Evolutionary conservation across 345 rosid species (phyloP).

Genomic region (Arabidopsis suecica): DNA sequence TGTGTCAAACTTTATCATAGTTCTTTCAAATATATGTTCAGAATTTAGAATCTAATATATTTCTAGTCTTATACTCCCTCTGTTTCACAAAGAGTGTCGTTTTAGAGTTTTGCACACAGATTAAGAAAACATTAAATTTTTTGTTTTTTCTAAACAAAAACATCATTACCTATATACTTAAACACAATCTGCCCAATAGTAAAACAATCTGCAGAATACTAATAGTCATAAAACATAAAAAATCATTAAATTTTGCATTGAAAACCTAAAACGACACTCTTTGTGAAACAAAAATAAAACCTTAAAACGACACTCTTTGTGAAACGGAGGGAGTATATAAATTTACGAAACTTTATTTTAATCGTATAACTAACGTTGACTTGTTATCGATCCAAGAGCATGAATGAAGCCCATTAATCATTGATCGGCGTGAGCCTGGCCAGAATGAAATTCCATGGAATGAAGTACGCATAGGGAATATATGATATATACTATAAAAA

Average conservation of each 20-base stretch:
- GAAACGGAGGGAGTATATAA: background rate
- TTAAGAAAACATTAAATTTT: too few relatives aligned
- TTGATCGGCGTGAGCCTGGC: conserved; percentile 30
- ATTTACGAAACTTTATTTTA: background rate
- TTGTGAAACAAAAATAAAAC: too few relatives aligned
- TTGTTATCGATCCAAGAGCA: conserved; percentile 11
- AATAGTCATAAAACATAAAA: too few relatives aligned
- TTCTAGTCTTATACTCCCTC: background rate
- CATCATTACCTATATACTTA: too few relatives aligned
- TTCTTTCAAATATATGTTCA: background rate
- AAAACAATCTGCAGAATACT: too few relatives aligned
- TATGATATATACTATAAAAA: background rate
- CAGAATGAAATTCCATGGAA: conserved; percentile 18
- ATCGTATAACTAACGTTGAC: conserved; percentile 9
- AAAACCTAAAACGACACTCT: too few relatives aligned
- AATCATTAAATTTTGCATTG: too few relatives aligned
- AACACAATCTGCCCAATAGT: too few relatives aligned
- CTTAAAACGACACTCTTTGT: too few relatives aligned
- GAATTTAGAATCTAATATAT: background rate
- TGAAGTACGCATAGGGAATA: background rate
- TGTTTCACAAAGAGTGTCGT: too few relatives aligned
- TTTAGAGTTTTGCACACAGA: too few relatives aligned
- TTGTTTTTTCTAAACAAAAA: too few relatives aligned
- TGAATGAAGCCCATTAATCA: conserved; percentile 28
- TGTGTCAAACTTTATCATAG: background rate